These are phyloP conservation scores for Graphilbum ipis-grandicollis DNA, from an alignment of 2,329 filamentous ascomycete genomes.

Conservation along the genomic window DNA sequence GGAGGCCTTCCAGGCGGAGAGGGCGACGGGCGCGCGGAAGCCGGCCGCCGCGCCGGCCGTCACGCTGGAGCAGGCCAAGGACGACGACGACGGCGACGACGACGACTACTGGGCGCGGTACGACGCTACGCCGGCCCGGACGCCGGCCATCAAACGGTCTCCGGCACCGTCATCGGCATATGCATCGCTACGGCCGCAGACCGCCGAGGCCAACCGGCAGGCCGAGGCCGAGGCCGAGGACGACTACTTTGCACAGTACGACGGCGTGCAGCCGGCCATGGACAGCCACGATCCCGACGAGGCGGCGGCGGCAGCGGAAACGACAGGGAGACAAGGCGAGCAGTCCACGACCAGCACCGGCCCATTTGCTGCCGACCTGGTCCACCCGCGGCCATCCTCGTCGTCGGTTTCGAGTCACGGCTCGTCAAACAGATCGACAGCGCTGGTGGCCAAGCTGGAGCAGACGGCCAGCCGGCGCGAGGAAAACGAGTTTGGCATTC, in stretches of 20 bases:
- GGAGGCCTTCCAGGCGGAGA: conserved; percentile 22
- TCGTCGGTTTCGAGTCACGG: conserved; percentile 39
- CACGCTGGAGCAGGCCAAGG: conserved; percentile 4
- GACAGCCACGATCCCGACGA: conserved; percentile 71
- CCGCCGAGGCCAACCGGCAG: conserved; percentile 4
- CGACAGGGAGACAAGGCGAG: conserved; percentile 15
- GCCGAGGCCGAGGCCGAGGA: conserved; percentile 34
- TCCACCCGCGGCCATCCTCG: conserved; percentile 23
- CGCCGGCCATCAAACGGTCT: conserved; percentile 43
- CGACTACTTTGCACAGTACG: conserved; percentile 62
- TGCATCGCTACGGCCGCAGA: no score
- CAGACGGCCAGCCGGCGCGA: conserved; percentile 37
- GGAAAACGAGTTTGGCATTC: conserved; percentile 54
- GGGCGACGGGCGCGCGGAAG: not conserved
- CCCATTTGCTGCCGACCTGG: no score
- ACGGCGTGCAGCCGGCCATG: conserved; percentile 62
- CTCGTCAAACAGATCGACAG: conserved; percentile 26
- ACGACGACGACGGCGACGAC: conserved; percentile 48
- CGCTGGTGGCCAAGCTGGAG: conserved; percentile 44
- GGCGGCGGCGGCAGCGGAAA: conserved; percentile 9
- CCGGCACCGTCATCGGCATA: conserved; percentile 32
- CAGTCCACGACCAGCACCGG: no score
- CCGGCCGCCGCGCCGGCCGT: conserved; percentile 1
- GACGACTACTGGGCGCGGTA: conserved; percentile 71
- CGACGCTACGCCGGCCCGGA: conserved; percentile 50